Evolutionary conservation across 805 yeast genomes (phyloP).

Genomic region (Limtongia smithiae): DNA sequence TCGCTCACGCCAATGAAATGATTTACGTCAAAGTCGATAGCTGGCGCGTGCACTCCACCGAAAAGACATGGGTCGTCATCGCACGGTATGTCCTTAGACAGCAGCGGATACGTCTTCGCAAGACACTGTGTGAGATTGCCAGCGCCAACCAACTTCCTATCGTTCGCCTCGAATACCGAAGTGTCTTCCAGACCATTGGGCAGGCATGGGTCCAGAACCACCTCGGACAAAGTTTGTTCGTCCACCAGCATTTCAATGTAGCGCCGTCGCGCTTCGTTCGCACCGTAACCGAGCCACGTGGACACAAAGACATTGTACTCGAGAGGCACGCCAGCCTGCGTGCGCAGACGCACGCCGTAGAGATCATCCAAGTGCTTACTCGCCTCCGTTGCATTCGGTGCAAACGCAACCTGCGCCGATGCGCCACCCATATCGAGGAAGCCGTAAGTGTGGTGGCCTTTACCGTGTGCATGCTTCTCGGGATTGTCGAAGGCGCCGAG

Average conservation of each 20-base stretch:
- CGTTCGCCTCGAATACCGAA: conserved; percentile 27
- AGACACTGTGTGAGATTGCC: conserved; percentile 79
- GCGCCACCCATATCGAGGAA: conserved; percentile 99
- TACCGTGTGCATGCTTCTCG: conserved; percentile 32
- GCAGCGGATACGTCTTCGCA: conserved; percentile 66
- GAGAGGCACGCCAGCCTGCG: conserved; percentile 65
- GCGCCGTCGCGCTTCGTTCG: conserved; percentile 83
- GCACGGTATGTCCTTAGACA: conserved; percentile 78
- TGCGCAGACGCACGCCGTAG: conserved; percentile 60
- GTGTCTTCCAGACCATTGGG: conserved; percentile 45
- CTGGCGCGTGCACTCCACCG: conserved; percentile 93
- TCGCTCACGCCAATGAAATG: conserved; percentile 92
- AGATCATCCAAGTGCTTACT: conserved; percentile 69
- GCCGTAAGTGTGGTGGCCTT: conserved; percentile 63
- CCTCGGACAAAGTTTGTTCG: background rate
- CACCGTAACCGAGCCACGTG: conserved; percentile 98
- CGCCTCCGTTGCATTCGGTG: conserved; percentile 64
- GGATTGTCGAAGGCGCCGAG: conserved; percentile 56
- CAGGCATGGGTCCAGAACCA: conserved; percentile 41
- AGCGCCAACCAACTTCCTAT: conserved; percentile 51
- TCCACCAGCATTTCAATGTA: conserved; percentile 44
- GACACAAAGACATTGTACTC: conserved; percentile 87
- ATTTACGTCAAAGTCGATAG: conserved; percentile 70
- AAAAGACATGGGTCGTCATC: conserved; percentile 84
- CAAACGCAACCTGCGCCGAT: conserved; percentile 91